Conservation (phyloP, 768 basidiomycete genomes). For the Kwoniella europaea region DNA sequence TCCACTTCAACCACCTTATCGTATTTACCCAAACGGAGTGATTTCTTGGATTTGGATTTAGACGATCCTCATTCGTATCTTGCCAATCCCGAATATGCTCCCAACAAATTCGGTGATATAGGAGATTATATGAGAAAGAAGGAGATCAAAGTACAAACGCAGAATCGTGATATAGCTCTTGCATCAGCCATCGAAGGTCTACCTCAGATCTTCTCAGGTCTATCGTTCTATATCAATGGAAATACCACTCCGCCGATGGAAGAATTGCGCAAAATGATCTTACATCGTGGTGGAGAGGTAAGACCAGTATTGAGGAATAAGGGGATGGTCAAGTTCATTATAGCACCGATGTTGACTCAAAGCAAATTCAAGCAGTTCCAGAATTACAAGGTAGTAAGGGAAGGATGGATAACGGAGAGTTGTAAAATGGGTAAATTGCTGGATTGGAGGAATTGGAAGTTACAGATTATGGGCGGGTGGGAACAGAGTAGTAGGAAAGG, state of each 20-base stretch:
- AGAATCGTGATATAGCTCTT: conserved; percentile 57
- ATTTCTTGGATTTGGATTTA: conserved; percentile 25
- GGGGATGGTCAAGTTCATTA: conserved; percentile 62
- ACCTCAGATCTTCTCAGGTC: conserved; percentile 70
- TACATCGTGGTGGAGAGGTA: conserved; percentile 80
- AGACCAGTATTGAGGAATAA: conserved; percentile 60
- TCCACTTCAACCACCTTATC: conserved; percentile 34
- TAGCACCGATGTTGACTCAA: conserved; percentile 88
- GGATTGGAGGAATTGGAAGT: conserved; percentile 75
- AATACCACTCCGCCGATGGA: conserved; percentile 85
- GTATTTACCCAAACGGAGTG: conserved; percentile 43
- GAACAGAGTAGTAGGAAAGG: conserved; percentile 49
- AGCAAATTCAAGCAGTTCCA: conserved; percentile 87
- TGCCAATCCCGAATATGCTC: conserved; percentile 65
- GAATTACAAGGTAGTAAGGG: conserved; percentile 84
- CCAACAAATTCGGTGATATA: conserved; percentile 78
- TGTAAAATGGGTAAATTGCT: conserved; percentile 70
- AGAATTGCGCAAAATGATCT: conserved; percentile 76
- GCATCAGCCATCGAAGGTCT: conserved; percentile 43
- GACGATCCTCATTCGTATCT: conserved; percentile 46
- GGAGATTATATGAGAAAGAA: conserved; percentile 91
- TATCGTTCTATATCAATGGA: conserved; percentile 90
- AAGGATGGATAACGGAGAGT: conserved; percentile 87
- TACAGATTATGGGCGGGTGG: conserved; percentile 52
- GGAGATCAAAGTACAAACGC: conserved; percentile 73